phyloP scores from a whole-genome alignment of 352 stramenopile species.

The Globisporangium cystogenes region DNA sequence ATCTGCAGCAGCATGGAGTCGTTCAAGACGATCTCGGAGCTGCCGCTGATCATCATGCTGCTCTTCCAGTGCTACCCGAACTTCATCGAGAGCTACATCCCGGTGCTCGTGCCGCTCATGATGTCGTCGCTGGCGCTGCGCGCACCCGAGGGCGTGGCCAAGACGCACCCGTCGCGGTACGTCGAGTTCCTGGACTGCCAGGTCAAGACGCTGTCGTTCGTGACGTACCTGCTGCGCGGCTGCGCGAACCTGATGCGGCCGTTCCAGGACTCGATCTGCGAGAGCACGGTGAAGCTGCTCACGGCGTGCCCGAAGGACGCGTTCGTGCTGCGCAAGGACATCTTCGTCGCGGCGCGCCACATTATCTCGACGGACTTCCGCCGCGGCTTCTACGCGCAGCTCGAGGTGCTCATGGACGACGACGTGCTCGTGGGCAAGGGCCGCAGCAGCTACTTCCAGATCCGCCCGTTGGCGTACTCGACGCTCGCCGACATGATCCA shows the following conservation, averaged over 20 bases:
- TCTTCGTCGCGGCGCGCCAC: conserved; percentile 94
- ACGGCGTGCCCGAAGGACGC: conserved; percentile 93
- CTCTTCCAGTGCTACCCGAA: conserved; percentile 98
- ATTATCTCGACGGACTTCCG: conserved; percentile 98
- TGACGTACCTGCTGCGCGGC: conserved; percentile 94
- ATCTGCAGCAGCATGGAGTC: conserved; percentile 87
- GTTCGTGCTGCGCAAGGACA: conserved; percentile 94
- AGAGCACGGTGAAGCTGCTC: conserved; percentile 93
- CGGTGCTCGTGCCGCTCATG: conserved; percentile 95
- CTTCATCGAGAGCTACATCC: conserved; percentile 95
- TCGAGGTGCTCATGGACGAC: conserved; percentile 96
- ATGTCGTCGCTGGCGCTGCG: conserved; percentile 91
- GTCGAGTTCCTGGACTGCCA: conserved; percentile 94
- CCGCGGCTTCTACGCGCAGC: conserved; percentile 93
- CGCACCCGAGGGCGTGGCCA: conserved; percentile 51
- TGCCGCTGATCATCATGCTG: conserved; percentile 97
- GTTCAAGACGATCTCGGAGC: conserved; percentile 96
- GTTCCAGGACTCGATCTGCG: conserved; percentile 93
- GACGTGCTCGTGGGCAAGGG: conserved; percentile 90
- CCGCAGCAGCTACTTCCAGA: conserved; percentile 80
- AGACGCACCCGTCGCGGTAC: conserved; percentile 63
- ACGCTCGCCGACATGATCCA: conserved; percentile 98
- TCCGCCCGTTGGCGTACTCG: conserved; percentile 95
- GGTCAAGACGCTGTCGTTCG: conserved; percentile 97
- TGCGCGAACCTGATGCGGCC: conserved; percentile 92